Percentiles rank a stretch among this genome's conserved stretches.
Evolutionary conservation across 768 basidiomycete genomes (phyloP).

Genomic region (Amanita pseudoporphyria): DNA sequence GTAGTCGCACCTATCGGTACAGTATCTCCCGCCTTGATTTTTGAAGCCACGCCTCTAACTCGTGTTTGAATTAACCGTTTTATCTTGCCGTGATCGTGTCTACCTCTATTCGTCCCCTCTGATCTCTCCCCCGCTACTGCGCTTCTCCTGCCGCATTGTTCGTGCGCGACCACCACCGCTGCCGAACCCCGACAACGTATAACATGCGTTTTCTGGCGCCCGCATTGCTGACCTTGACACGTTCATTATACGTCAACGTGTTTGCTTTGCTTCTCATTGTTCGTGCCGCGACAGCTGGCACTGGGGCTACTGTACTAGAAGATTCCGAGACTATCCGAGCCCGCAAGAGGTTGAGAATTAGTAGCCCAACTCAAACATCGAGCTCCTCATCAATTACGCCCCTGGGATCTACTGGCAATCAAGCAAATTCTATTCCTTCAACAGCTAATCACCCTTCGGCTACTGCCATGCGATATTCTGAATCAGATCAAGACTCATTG

Average conservation of each 20-base stretch:
- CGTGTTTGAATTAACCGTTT: not conserved
- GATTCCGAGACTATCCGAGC: conserved; percentile 46
- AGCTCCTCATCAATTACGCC: conserved; percentile 14
- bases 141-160: not conserved
- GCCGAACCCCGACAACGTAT: not conserved
- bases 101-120: no score
- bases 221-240: conserved; percentile 1
- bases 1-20: conserved; percentile 26
- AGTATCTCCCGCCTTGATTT: conserved; percentile 4
- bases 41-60: conserved; percentile 6
- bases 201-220: conserved; percentile 4
- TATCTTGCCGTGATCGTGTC: not conserved
- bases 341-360: conserved; percentile 64
- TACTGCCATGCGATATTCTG: conserved; percentile 38
- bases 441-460: conserved; percentile 14
- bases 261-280: conserved; percentile 7
- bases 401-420: conserved; percentile 21
- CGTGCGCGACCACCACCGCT: not conserved
- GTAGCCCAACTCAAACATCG: conserved; percentile 22
- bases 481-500: conserved; percentile 37
- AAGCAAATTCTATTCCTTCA: not conserved
- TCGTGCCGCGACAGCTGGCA: conserved; percentile 15
- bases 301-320: conserved; percentile 10
- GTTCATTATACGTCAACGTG: conserved; percentile 9
- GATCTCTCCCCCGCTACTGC: not conserved